These are phyloP conservation scores for Trichoderma sp. DNA, from an alignment of 2,329 filamentous ascomycete species.

Conservation along the genomic window DNA sequence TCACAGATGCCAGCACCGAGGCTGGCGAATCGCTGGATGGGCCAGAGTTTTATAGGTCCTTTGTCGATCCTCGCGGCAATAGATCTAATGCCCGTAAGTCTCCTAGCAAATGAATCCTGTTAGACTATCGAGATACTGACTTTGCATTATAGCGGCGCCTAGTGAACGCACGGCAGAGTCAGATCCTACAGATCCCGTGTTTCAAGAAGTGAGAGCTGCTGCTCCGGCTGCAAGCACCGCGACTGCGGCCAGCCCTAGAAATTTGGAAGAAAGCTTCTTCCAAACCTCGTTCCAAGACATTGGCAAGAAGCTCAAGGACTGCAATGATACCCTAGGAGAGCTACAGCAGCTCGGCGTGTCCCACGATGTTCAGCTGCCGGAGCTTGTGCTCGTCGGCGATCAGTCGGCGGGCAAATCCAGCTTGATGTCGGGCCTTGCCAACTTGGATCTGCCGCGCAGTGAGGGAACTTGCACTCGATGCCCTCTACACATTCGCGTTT, in stretches of 20 bases:
- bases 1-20: slow-evolving; percentile 25
- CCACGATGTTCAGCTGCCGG: slow-evolving; percentile 69
- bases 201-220: slow-evolving; percentile 42
- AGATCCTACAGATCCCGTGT: slow-evolving; percentile 33
- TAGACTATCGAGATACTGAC: slow-evolving; percentile 18
- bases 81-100: slow-evolving; percentile 45
- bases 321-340: slow-evolving; percentile 66
- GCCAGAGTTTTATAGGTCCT: slow-evolving; percentile 30
- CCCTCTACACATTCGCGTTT: slow-evolving; percentile 76
- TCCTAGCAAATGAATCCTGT: background rate
- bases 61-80: slow-evolving; percentile 32
- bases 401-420: slow-evolving; percentile 83
- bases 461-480: slow-evolving; percentile 78
- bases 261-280: slow-evolving; percentile 44
- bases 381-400: slow-evolving; percentile 81
- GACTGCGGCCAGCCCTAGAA: slow-evolving; percentile 31
- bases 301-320: slow-evolving; percentile 63
- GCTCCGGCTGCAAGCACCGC: background rate
- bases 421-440: slow-evolving; percentile 64
- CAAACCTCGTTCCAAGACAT: slow-evolving; percentile 54
- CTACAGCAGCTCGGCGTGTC: slow-evolving; percentile 74
- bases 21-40: slow-evolving; percentile 27
- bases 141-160: slow-evolving; percentile 38
- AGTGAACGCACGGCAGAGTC: slow-evolving; percentile 41
- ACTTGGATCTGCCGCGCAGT: slow-evolving; percentile 68